Conservation (phyloP, 2,329 filamentous ascomycete species). For the Magnaporthiopsis rhizophila region DNA sequence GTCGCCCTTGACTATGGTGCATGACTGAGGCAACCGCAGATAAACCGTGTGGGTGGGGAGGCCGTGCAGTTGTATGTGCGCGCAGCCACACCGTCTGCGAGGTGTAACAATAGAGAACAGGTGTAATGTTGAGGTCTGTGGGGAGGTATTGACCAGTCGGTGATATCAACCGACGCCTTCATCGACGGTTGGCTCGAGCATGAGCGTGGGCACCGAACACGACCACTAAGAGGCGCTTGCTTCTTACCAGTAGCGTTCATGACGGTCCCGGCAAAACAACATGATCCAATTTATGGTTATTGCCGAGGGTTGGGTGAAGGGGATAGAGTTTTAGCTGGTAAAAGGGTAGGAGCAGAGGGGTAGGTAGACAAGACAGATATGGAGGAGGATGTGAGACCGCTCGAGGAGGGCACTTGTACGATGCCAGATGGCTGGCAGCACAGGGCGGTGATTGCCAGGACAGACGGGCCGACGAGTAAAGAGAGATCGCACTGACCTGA, state of each 20-base stretch:
- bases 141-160: not conserved
- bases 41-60: not conserved
- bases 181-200: not conserved
- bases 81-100: not conserved
- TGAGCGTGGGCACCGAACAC: not conserved
- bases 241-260: not conserved
- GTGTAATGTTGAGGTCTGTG: not conserved
- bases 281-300: not conserved
- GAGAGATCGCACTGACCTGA: conserved; percentile 30
- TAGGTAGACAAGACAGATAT: not conserved
- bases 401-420: too few species aligned
- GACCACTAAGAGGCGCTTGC: not conserved
- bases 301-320: too few species aligned
- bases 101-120: not conserved
- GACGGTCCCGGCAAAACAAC: not conserved
- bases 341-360: not conserved
- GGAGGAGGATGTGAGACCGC: too few species aligned
- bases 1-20: not conserved
- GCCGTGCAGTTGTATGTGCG: not conserved
- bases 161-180: not conserved
- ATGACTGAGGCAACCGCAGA: not conserved
- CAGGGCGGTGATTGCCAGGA: too few species aligned
- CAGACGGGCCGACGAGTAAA: too few species aligned
- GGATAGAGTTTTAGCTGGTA: not conserved
- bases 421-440: too few species aligned